Evolutionary conservation across 176 grass and related monocot genomes (phyloP).

Genomic region (Triticum urartu): DNA sequence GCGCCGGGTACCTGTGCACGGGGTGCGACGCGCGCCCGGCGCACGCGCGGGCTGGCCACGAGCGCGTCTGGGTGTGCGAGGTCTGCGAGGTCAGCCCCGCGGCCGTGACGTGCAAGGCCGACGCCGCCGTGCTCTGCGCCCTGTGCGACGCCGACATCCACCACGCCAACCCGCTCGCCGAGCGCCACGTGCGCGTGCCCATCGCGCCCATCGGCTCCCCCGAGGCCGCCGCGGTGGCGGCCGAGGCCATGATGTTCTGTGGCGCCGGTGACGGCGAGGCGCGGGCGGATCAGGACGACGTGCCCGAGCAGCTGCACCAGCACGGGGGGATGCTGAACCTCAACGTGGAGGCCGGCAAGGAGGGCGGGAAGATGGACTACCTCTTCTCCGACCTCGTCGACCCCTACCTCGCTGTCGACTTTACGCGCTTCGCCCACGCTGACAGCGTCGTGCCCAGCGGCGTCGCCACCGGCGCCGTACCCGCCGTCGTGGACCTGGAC

Average conservation of each 20-base stretch:
- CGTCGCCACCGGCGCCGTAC: not conserved
- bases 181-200: conserved; percentile 75
- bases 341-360: conserved; percentile 48
- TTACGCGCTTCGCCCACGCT: conserved; percentile 44
- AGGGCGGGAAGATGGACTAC: conserved; percentile 53
- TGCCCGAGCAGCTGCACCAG: not conserved
- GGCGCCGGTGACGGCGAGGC: not conserved
- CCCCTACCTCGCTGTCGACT: conserved; percentile 66
- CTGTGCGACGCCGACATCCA: conserved; percentile 86
- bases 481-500: conserved; percentile 42
- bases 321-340: conserved; percentile 45
- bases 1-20: conserved; percentile 47
- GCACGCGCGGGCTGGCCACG: conserved; percentile 44
- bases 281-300: conserved; percentile 17
- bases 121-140: conserved; percentile 74
- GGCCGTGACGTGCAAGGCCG: conserved; percentile 85
- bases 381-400: conserved; percentile 66
- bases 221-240: conserved; percentile 1
- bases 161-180: conserved; percentile 79
- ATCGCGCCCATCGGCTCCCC: conserved; percentile 51
- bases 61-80: conserved; percentile 75
- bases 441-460: conserved; percentile 74
- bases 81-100: conserved; percentile 85
- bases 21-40: conserved; percentile 43
- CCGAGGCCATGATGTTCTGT: conserved; percentile 47